Percentiles rank a stretch among this genome's conserved stretches.
Evolutionary conservation across 495 filamentous ascomycete species (phyloP).

Genomic region (Penicillium macrosclerotiorum): DNA sequence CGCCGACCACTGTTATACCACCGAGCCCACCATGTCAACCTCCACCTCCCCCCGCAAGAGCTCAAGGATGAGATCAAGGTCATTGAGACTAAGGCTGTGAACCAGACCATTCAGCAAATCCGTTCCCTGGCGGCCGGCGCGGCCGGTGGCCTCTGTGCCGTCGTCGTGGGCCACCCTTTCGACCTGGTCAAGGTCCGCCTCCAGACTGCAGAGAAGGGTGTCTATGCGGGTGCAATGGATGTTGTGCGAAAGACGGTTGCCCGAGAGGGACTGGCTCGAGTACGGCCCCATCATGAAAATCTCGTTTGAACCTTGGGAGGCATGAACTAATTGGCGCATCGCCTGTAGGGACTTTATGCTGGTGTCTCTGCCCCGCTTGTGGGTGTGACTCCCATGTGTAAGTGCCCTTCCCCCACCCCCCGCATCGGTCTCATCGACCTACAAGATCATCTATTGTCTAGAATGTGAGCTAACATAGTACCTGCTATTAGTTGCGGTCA

Average conservation of each 20-base stretch:
- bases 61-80: constrained; percentile 35
- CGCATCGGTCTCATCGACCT: constrained; percentile 4
- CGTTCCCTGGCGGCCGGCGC: constrained; percentile 87
- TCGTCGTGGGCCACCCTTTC: constrained; percentile 92
- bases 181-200: constrained; percentile 96
- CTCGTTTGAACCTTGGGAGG: background rate
- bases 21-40: constrained; percentile 31
- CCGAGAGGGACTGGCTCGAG: constrained; percentile 74
- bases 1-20: no score
- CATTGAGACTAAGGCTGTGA: constrained; percentile 36
- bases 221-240: constrained; percentile 88
- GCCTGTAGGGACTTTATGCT: constrained; percentile 83
- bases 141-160: constrained; percentile 90
- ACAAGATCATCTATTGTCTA: background rate
- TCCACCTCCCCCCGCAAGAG: constrained; percentile 29
- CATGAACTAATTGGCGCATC: constrained; percentile 2
- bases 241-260: constrained; percentile 85
- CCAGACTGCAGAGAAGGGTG: constrained; percentile 92
- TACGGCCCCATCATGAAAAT: constrained; percentile 21
- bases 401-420: constrained; percentile 34
- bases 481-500: constrained; percentile 74
- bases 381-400: constrained; percentile 98
- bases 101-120: constrained; percentile 50
- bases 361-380: constrained; percentile 92
- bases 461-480: constrained; percentile 8